Percentiles rank a stretch among this genome's conserved stretches.
phyloP scores from a whole-genome alignment of 306 rosid genomes.

The Senna siamea region DNA sequence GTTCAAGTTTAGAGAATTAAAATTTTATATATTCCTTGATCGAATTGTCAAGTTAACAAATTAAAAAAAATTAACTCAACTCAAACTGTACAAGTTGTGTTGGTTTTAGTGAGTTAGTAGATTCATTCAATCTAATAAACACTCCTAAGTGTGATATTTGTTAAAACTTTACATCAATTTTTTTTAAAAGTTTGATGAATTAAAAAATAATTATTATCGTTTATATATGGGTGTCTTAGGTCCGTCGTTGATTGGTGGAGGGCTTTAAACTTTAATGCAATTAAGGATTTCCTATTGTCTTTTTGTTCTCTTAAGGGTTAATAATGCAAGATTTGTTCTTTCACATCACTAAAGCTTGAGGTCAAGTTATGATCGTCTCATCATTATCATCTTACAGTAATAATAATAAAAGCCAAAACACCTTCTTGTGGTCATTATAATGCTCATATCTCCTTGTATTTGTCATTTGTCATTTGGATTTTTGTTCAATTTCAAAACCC shows the following conservation, averaged over 20 bases:
- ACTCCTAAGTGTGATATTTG: no score
- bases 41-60: no score
- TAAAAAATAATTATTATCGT: background rate
- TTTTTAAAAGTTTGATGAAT: background rate
- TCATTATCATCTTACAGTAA: conserved; percentile 22
- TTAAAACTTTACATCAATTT: conserved; percentile 22
- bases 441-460: background rate
- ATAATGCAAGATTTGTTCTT: conserved; percentile 44
- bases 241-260: conserved; percentile 16
- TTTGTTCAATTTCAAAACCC: background rate
- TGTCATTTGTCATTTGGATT: conserved; percentile 10
- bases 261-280: conserved; percentile 32
- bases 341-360: conserved; percentile 22
- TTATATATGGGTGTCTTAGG: background rate
- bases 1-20: no score
- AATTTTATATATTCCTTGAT: no score
- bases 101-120: no score
- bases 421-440: background rate
- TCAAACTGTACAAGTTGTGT: no score
- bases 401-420: conserved; percentile 22
- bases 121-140: no score
- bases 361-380: conserved; percentile 29
- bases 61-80: no score
- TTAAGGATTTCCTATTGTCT: conserved; percentile 2
- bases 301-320: conserved; percentile 5